Evolutionary conservation across 129 eudicot genomes (phyloP), one percentile per base, ranked within the genome.

Genomic region (Flaveria bidentis): DNA sequence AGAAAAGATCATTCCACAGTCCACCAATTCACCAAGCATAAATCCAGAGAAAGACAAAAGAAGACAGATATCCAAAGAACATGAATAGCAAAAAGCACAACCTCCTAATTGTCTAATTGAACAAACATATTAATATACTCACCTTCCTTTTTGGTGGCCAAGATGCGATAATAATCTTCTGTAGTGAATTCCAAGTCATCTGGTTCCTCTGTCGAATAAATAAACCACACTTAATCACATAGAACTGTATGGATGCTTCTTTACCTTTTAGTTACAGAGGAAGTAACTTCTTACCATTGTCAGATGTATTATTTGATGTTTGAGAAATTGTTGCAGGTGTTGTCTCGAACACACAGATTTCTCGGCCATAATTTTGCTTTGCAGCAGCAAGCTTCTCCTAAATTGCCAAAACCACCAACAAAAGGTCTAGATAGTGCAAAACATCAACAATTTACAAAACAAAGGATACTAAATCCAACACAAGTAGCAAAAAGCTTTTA

Each of bases 111-210:
- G 47, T 36, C 41, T 36, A 41, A 30, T 28, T 14, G 44, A 44
- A 36, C 30, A 53, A 30, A 14, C 46, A 74, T 36, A 41, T 15
- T n/a, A 17, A 36, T 23, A 77, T 41, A 20, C 36, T 68, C 74
- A 92, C 97, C 97, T 85, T 87, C 91, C 76, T 88, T 93, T 76
- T 87, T 88, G 3, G 89, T 77, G 18, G 83, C 76, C 82, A 84
- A 66, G 71, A 90, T 63, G 71, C 89, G 89, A 78, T 72, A 87
- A 69, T 90, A 93, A 74, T 93, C 98, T 78, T 87, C 91, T 14
- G 96, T 63, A 12, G 85, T 86, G 74, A 93, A 93, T 68, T 90
- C 98, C 85, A 84, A 84, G 57, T 90, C 98, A 74, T 88, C 98
- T 26, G 83, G 72, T 77, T 90, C 97, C 77, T 90, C 93, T 92